Conservation (phyloP, 371 early-diverging fungal species). For the Apophysomyces ossiformis region DNA sequence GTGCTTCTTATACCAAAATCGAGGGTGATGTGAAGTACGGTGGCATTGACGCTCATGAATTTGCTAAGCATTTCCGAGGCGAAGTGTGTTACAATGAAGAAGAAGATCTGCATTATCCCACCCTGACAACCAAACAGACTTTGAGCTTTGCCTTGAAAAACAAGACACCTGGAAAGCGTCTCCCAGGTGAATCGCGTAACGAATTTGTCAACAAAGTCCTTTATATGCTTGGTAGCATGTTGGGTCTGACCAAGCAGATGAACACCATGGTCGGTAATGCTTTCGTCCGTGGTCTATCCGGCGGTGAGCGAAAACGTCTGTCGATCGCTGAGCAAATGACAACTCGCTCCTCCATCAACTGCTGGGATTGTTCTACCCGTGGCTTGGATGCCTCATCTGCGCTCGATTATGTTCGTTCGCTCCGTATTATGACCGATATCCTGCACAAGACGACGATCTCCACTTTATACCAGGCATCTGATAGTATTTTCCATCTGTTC, state of each 20-base stretch:
- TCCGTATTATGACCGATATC: conserved; percentile 67
- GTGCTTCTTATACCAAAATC: conserved; percentile 43
- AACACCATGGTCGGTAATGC: conserved; percentile 85
- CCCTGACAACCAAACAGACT: conserved; percentile 53
- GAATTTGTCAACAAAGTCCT: conserved; percentile 38
- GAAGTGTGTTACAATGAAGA: conserved; percentile 56
- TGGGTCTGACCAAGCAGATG: conserved; percentile 72
- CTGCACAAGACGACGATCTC: conserved; percentile 64
- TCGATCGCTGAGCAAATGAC: conserved; percentile 87
- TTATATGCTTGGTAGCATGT: conserved; percentile 55
- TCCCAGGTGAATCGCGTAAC: conserved; percentile 23
- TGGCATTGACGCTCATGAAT: conserved; percentile 46
- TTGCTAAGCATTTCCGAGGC: conserved; percentile 40
- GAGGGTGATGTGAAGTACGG: conserved; percentile 46
- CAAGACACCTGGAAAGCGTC: conserved; percentile 48
- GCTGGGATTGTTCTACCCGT: conserved; percentile 87
- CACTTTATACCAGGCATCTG: conserved; percentile 70
- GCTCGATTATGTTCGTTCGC: conserved; percentile 69
- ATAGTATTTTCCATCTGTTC: conserved; percentile 77
- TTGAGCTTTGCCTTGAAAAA: conserved; percentile 51
- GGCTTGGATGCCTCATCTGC: conserved; percentile 92
- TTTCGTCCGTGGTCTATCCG: conserved; percentile 80
- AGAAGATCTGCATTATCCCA: conserved; percentile 53
- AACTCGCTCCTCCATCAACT: conserved; percentile 69
- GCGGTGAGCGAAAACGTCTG: conserved; percentile 87